Evolutionary conservation across 1,284 basidiomycete genomes (phyloP), one percentile per base, ranked within the genome.

Genomic region (Xanthoconium separans): DNA sequence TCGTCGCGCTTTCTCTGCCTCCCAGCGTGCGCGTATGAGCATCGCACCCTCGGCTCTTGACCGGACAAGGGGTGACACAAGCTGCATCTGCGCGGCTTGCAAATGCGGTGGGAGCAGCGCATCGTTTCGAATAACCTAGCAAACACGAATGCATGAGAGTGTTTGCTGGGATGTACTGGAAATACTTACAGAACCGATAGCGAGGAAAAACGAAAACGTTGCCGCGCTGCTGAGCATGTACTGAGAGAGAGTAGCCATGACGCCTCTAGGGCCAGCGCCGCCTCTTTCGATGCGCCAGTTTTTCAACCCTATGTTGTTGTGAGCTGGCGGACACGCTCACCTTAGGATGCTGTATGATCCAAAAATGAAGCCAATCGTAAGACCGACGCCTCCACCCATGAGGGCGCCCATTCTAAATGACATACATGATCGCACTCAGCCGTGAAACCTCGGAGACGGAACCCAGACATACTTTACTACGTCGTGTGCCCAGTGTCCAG

Each of bases 321-420:
- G 48, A 45, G 31, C 44, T n/a, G 11, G 13, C 11, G 51, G 48
- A 29, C 30, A 31, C 6, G 27, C 53, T 54, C 63, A 92, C 93
- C 93, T 80, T 41, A 97, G 74, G 68, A 97, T 92, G 61, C 86
- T 93, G 76, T 89, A 95, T 37, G 87, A 85, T 46, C 93, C 94
- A 67, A 97, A 97, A 60, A 97, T 87, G 75, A 97, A 96, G n/a
- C 94, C 94, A 66, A 96, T 95, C 36, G 93, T 95, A 47, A 95
- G 79, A 30, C 94, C 94, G 54, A 96, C 94, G 61, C 91, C 91
- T 59, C 85, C 88, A 58, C 93, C 93, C 92, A 95, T 95, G 56
- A 93, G 73, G 46, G 91, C 92, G 64, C 93, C 93, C 93, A 95
- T 95, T 75, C 92, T 94, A 51, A 12, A 57, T 16, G 31, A 56